A percentile compares a stretch with the other conserved stretches of the same genome.
phyloP scores from a whole-genome alignment of 805 yeast genomes.

The Candida rishiriensis region DNA sequence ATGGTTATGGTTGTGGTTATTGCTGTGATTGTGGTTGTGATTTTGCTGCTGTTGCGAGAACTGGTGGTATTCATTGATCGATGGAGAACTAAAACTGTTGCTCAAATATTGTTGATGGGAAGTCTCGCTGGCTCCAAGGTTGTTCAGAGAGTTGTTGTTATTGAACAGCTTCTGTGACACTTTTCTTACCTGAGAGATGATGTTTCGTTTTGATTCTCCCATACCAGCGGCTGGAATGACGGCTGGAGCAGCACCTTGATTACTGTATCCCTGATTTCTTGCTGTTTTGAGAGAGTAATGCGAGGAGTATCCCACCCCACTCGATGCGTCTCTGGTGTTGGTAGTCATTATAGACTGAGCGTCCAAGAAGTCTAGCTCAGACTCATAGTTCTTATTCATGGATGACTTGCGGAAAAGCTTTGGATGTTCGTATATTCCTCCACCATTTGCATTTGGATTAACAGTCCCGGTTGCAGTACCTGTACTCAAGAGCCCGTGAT shows the following conservation, averaged over 20 bases:
- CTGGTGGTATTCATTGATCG: no score
- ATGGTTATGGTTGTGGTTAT: not conserved
- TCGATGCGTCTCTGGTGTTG: conserved; percentile 1
- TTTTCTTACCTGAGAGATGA: conserved; percentile 26
- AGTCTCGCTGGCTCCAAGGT: no score
- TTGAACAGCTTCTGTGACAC: conserved; percentile 25
- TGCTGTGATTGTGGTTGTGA: not conserved
- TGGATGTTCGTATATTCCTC: conserved; percentile 3
- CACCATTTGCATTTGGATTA: not conserved
- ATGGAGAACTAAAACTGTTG: no score
- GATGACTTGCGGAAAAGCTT: conserved; percentile 11
- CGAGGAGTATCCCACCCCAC: conserved; percentile 1
- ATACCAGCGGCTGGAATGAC: no score
- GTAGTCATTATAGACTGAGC: conserved; percentile 12
- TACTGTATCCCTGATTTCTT: no score
- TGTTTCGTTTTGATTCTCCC: not conserved
- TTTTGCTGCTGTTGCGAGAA: no score
- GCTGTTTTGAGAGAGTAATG: conserved; percentile 1
- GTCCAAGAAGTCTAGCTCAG: conserved; percentile 20
- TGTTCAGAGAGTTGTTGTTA: conserved; percentile 1
- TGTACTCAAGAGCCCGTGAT: no score
- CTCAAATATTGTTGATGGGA: no score
- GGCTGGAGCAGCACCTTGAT: not conserved
- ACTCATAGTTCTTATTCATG: conserved; percentile 8
- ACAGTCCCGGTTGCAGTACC: no score